These are phyloP conservation scores for Leishmania amazonensis DNA, from an alignment of 208 protist genomes.

Conservation along the genomic window DNA sequence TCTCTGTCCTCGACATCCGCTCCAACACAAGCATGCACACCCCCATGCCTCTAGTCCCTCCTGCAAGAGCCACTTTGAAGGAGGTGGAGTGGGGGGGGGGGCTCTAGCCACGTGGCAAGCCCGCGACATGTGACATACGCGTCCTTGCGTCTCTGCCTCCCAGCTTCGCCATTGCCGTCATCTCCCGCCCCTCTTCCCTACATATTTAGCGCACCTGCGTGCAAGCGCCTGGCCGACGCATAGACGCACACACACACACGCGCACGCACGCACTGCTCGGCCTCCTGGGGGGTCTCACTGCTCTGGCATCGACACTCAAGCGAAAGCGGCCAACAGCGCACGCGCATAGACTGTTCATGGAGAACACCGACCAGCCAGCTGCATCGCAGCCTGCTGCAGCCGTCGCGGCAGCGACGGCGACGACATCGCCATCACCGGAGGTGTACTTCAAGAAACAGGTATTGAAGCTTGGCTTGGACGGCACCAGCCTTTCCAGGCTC, in stretches of 20 bases:
- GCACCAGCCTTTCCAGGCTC: constrained; percentile 39
- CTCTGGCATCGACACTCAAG: background rate
- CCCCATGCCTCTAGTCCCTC: background rate
- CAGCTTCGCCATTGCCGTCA: background rate
- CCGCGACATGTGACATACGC: background rate
- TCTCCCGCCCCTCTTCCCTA: background rate
- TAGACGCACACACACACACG: background rate
- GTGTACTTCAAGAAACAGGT: constrained; percentile 34
- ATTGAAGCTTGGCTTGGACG: constrained; percentile 54
- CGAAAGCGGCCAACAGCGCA: background rate
- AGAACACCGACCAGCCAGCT: background rate
- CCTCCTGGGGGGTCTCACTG: background rate
- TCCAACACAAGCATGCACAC: background rate
- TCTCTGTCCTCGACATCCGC: background rate
- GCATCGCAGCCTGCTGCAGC: background rate
- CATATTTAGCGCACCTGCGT: background rate
- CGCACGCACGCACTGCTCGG: background rate
- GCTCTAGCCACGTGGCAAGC: background rate
- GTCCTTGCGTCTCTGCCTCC: background rate
- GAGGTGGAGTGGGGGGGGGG: background rate
- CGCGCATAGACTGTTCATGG: background rate
- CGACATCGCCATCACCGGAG: background rate
- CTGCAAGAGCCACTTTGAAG: background rate
- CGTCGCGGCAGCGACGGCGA: background rate
- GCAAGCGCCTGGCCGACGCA: background rate